Evolutionary conservation across 352 stramenopile genomes (phyloP).

Genomic region (Blastocystis sp.): DNA sequence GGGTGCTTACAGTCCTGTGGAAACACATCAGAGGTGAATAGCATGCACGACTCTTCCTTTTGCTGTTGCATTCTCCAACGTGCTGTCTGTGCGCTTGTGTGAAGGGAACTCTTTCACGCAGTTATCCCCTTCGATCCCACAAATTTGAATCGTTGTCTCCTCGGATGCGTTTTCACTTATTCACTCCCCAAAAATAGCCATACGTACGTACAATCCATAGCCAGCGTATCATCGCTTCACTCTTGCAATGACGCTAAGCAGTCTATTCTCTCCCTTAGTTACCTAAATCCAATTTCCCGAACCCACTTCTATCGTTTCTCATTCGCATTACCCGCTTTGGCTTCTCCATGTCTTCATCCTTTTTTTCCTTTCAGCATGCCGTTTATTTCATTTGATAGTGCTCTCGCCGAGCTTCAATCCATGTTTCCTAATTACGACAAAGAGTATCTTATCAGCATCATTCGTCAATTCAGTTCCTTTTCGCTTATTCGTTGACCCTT

Average conservation of each 20-base stretch:
- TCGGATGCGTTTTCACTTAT: too few species aligned
- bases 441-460: background rate
- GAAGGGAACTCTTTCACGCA: too few species aligned
- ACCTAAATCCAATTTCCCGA: too few species aligned
- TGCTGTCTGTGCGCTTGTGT: too few species aligned
- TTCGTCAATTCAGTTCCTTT: slow-evolving; percentile 4
- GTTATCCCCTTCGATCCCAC: too few species aligned
- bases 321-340: background rate
- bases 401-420: slow-evolving; percentile 8
- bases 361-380: slow-evolving; percentile 15
- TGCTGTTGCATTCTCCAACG: background rate
- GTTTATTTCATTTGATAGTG: background rate
- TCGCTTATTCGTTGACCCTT: background rate
- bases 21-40: slow-evolving; percentile 52
- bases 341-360: background rate
- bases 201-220: too few species aligned
- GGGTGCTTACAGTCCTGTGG: slow-evolving; percentile 18
- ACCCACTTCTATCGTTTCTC: too few species aligned
- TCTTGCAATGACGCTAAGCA: too few species aligned
- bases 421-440: slow-evolving; percentile 60
- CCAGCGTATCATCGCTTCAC: too few species aligned
- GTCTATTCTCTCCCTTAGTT: too few species aligned
- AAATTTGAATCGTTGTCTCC: too few species aligned
- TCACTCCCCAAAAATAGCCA: too few species aligned
- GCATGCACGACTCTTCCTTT: slow-evolving; percentile 56